Conservation (phyloP, 1,139 yeast genomes). For the Chernovozyma aurita region DNA sequence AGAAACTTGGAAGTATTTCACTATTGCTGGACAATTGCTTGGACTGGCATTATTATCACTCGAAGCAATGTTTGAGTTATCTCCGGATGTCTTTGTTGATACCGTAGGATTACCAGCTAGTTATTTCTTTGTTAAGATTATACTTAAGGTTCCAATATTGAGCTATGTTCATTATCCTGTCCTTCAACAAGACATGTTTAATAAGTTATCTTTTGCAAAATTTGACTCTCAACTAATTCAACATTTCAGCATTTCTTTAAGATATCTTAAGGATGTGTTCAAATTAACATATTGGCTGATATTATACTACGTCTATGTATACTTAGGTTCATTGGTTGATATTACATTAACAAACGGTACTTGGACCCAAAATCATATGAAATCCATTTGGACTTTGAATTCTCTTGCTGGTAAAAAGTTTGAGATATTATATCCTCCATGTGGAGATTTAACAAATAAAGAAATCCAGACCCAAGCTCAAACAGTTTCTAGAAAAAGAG, state of each 20-base stretch:
- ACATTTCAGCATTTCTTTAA: conserved; percentile 10
- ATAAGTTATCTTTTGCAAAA: conserved; percentile 42
- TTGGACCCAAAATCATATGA: conserved; percentile 83
- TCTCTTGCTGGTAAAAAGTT: conserved; percentile 19
- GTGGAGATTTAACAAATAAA: conserved; percentile 37
- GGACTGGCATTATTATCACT: conserved; percentile 68
- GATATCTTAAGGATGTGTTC: conserved; percentile 22
- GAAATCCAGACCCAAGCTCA: conserved; percentile 2
- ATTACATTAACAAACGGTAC: conserved; percentile 77
- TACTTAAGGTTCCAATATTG: conserved; percentile 66
- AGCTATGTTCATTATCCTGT: conserved; percentile 94
- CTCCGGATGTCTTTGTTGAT: conserved; percentile 92
- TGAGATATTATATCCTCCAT: conserved; percentile 76
- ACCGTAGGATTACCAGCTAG: conserved; percentile 92
- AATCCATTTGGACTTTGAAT: conserved; percentile 52
- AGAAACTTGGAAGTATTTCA: conserved; percentile 70
- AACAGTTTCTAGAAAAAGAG: conserved; percentile 26
- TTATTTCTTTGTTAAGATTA: conserved; percentile 48
- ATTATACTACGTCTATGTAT: conserved; percentile 57
- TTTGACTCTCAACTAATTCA: conserved; percentile 16
- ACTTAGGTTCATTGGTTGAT: conserved; percentile 63
- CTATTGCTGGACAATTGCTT: conserved; percentile 81
- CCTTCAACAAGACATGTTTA: conserved; percentile 81
- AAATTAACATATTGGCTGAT: conserved; percentile 71
- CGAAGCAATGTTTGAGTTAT: conserved; percentile 64